Evolutionary conservation across 140 eudicot species (phyloP), one percentile per base, ranked within the genome.

Genomic region (Anethum foeniculum): DNA sequence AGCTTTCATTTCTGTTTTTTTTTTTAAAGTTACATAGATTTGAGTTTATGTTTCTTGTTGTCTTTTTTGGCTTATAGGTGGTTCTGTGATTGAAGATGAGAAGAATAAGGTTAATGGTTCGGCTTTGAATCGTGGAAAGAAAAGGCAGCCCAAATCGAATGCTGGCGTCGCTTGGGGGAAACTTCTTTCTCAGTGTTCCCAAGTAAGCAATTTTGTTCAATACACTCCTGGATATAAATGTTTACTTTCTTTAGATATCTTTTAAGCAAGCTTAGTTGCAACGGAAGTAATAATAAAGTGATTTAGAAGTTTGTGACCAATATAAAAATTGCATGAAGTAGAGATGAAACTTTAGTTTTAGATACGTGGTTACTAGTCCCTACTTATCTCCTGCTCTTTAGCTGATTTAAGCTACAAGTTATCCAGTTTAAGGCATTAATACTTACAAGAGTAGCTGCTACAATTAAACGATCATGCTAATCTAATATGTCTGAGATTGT

Each of bases 151-250:
- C 49, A 90, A 90, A 77, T 81, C 93, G 5, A 89, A 86, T 81
- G 83, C 72, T 39, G 93, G 89, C 32, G 90, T 81, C 68, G 93
- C 96, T 44, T 94, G 96, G 98, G 97, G 96, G 16, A 93, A 90
- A 83, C 98, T 94, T 71, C 87, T 94, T 76, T 94, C 97, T 1
- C 95, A 90, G 91, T 90, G 86, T 62, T 85, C 97, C 16, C 87
- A 88, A 94, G 98, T 92, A 34, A 41, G 82, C 62, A 62, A 15
- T 44, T 44, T 44, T 81, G 30, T 30, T 27, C 23, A 65, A 8
- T 12, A 43, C 79, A 15, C 46, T 25, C 19, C 23, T 32, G 51
- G 47, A 71, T 71, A 14, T 13, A 41, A 36, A 36, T 71, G 16
- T 71, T 30, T 38, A 16, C 7, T 38, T 71, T n/a, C 23, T 19